Percentiles rank a stretch among this genome's conserved stretches.
These are phyloP conservation scores for Kodamaea alishanica DNA, from an alignment of 1,139 yeast species.

Conservation along the genomic window DNA sequence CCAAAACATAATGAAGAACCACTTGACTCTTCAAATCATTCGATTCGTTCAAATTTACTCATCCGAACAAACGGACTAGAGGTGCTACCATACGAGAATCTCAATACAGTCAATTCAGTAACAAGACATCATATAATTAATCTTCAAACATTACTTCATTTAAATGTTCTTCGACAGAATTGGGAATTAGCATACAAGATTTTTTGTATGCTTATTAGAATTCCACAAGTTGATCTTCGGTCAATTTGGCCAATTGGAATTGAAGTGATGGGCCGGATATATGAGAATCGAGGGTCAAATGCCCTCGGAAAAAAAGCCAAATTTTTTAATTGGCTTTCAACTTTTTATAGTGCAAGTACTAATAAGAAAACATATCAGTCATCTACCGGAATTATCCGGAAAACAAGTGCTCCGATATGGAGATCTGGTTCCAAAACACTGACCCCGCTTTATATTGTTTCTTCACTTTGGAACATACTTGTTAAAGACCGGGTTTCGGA, in stretches of 20 bases:
- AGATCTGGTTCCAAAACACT: slow-evolving; percentile 36
- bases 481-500: slow-evolving; percentile 23
- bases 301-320: slow-evolving; percentile 20
- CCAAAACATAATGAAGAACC: slow-evolving; percentile 4
- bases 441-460: slow-evolving; percentile 36
- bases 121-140: slow-evolving; percentile 29
- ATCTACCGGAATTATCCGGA: slow-evolving; percentile 9
- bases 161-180: slow-evolving; percentile 40
- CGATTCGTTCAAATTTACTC: slow-evolving; percentile 23
- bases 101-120: slow-evolving; percentile 7
- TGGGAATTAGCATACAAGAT: slow-evolving; percentile 54
- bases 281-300: too few relatives aligned
- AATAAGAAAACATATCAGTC: not conserved
- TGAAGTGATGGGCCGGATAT: slow-evolving; percentile 26
- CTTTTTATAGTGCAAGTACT: slow-evolving; percentile 19
- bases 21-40: slow-evolving; percentile 21
- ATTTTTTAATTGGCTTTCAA: slow-evolving; percentile 35
- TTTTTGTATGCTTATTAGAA: slow-evolving; percentile 46
- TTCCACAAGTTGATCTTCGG: slow-evolving; percentile 49
- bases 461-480: slow-evolving; percentile 36
- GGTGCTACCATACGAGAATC: slow-evolving; percentile 21
- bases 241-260: slow-evolving; percentile 60
- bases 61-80: slow-evolving; percentile 32
- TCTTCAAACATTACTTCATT: slow-evolving; percentile 32
- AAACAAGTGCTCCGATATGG: slow-evolving; percentile 35